Conservation (phyloP, 2,329 filamentous ascomycete species). For the Stemphylium lycopersici region DNA sequence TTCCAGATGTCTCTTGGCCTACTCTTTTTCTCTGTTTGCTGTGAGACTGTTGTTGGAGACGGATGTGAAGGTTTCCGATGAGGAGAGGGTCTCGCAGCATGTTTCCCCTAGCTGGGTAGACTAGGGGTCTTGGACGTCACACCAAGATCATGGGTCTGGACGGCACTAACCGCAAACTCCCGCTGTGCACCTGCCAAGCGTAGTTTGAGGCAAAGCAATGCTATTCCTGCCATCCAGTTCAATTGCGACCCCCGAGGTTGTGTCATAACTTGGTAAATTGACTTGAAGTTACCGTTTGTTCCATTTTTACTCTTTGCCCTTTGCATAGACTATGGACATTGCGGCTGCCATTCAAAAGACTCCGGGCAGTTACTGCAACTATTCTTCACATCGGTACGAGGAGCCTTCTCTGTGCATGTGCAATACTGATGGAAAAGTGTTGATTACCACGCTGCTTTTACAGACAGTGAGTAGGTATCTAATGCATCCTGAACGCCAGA, state of each 20-base stretch:
- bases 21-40: not conserved
- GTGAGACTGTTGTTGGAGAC: not conserved
- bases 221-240: not conserved
- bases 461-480: constrained; percentile 37
- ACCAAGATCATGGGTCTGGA: not conserved
- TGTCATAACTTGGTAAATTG: not conserved
- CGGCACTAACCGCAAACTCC: no score
- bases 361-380: no score
- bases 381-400: no score
- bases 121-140: not conserved
- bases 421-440: constrained; percentile 8
- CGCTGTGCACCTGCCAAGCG: not conserved
- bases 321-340: no score
- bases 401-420: no score
- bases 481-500: constrained; percentile 39
- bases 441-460: constrained; percentile 29
- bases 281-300: no score
- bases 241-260: not conserved
- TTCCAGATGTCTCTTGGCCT: not conserved
- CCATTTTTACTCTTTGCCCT: no score
- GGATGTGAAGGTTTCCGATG: not conserved
- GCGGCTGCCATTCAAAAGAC: no score
- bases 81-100: not conserved
- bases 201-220: not conserved
- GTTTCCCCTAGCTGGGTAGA: not conserved